phyloP scores from a whole-genome alignment of 2,329 filamentous ascomycete species.

The Ascochyta pisi region DNA sequence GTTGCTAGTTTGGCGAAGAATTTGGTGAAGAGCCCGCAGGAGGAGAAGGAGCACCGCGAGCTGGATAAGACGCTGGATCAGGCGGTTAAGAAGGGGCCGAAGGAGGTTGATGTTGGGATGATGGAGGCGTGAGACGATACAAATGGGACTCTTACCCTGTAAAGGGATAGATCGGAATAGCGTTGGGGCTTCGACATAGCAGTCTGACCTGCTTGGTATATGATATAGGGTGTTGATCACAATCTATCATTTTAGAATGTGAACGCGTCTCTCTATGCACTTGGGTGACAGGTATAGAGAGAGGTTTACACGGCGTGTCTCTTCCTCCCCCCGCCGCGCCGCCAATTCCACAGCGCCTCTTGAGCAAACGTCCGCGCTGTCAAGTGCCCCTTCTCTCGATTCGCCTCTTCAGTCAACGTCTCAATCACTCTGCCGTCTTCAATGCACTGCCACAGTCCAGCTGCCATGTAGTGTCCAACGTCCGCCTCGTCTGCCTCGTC shows the following conservation, averaged over 20 bases:
- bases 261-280: no score
- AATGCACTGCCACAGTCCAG: constrained; percentile 82
- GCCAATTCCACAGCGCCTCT: constrained; percentile 89
- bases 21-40: constrained; percentile 11
- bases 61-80: constrained; percentile 11
- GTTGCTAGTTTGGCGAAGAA: constrained; percentile 8
- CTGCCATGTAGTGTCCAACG: constrained; percentile 59
- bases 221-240: no score
- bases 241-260: no score
- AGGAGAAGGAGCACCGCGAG: constrained; percentile 14
- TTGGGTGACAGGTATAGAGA: no score
- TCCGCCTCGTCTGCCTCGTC: constrained; percentile 48
- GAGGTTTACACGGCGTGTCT: constrained; percentile 56
- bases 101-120: constrained; percentile 3
- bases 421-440: constrained; percentile 79
- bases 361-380: constrained; percentile 84
- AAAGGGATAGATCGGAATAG: no score
- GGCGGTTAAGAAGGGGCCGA: constrained; percentile 14
- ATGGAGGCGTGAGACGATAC: constrained; percentile 1
- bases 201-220: no score
- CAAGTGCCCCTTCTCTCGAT: constrained; percentile 71
- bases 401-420: constrained; percentile 77
- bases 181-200: no score
- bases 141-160: no score
- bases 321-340: constrained; percentile 70